Evolutionary conservation across 1,284 basidiomycete genomes (phyloP).

Genomic region (Ceratobasidium sp.): DNA sequence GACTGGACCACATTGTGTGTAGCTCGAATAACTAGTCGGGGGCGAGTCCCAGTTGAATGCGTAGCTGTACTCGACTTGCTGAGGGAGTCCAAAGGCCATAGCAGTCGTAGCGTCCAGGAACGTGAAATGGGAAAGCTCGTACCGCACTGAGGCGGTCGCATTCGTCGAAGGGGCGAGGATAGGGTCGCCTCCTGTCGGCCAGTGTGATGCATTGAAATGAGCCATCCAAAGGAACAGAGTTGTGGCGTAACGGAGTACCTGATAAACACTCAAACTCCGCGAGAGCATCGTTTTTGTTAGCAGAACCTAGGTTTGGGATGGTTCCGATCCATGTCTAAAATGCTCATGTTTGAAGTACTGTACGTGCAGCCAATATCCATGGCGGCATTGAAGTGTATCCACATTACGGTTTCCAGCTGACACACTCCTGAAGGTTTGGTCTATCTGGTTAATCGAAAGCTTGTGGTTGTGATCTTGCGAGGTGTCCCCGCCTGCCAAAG

Average conservation of each 20-base stretch:
- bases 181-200: neutral
- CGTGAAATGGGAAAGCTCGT: neutral
- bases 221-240: neutral
- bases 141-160: neutral
- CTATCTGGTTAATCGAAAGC: no score
- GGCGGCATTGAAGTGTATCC: no score
- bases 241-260: neutral
- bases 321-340: no score
- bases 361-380: no score
- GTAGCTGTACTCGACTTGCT: neutral
- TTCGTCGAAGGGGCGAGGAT: neutral
- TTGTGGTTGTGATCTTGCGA: no score
- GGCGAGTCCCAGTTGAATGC: neutral
- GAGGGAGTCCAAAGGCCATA: constrained; percentile 9
- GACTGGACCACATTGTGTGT: neutral
- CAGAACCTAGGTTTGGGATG: no score
- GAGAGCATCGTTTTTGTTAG: neutral
- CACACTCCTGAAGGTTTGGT: no score
- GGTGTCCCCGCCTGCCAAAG: no score
- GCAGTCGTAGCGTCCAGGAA: neutral
- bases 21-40: neutral
- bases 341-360: no score
- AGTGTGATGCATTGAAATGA: neutral
- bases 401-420: no score
- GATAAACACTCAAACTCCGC: neutral